Evolutionary conservation across 495 filamentous ascomycete species (phyloP).

Genomic region (Aspergillus funiculosus): DNA sequence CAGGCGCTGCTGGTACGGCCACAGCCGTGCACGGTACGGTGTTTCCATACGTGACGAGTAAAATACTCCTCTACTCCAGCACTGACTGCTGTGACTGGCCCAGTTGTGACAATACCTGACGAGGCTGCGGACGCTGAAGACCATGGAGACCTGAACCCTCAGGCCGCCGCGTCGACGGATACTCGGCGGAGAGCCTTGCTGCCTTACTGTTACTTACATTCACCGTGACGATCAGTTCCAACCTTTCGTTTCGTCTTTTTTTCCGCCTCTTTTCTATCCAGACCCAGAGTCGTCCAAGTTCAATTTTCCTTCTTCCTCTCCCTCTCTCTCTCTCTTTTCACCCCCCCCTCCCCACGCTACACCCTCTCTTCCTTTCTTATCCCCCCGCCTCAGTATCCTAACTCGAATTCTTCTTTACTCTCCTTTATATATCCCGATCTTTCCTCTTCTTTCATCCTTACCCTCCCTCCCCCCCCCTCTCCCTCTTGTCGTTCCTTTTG

Average conservation of each 20-base stretch:
- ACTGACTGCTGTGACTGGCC: not conserved
- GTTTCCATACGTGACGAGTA: slow-evolving; percentile 4
- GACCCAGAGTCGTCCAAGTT: slow-evolving; percentile 22
- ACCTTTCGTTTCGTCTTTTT: slow-evolving; percentile 21
- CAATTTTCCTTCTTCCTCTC: slow-evolving; percentile 17
- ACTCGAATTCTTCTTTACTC: slow-evolving; percentile 18
- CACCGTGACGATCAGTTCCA: slow-evolving; percentile 24
- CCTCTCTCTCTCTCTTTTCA: slow-evolving; percentile 16
- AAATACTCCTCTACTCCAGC: not conserved
- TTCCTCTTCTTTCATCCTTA: slow-evolving; percentile 6
- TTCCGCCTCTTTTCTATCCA: slow-evolving; percentile 24
- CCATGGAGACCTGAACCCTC: no score
- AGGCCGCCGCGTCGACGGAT: no score
- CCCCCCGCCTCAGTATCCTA: slow-evolving; percentile 10
- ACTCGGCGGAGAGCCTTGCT: slow-evolving; percentile 10
- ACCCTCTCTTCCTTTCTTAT: slow-evolving; percentile 13
- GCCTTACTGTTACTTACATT: slow-evolving; percentile 16
- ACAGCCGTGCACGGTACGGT: slow-evolving; percentile 10
- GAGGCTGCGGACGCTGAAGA: not conserved
- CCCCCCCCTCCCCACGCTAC: slow-evolving; percentile 20
- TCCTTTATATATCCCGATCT: slow-evolving; percentile 16
- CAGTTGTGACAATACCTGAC: slow-evolving; percentile 8
- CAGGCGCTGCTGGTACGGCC: slow-evolving; percentile 3
- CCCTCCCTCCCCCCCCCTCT: no score
- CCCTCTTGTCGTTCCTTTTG: slow-evolving; percentile 18